Evolutionary conservation across 805 yeast genomes (phyloP), one percentile per base, ranked within the genome.

Genomic region (baker's yeast (Saccharomyces cerevisiae)): DNA sequence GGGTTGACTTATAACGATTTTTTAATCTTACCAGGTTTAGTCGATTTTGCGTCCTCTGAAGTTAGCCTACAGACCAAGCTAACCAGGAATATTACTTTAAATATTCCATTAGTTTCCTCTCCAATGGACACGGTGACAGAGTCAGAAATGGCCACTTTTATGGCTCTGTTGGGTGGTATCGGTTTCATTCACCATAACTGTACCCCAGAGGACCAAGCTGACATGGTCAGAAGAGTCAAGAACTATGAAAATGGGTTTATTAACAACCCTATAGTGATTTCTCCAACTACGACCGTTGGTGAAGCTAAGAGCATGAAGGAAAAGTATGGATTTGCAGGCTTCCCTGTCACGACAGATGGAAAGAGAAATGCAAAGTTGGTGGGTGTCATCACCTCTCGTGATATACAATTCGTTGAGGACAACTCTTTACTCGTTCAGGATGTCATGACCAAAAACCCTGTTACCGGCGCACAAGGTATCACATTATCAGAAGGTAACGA

Each of bases 71-170:
- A 91, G 63, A 80, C 96, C 60, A 87, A 81, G 73, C 78, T 94
- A 73, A 92, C 99, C 69, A 87, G 27, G 27, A 26, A 26, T 26
- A 26, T 26, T 5, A 26, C 27, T 26, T 26, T 26, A 26, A 26
- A 26, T 78, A 78, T 96, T 49, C 99, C 99, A 55, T 89, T 94
- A 62, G 91, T 94, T 57, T 92, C 98, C 21, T 89, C 97, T 67
- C 99, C 99, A 64, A 94, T 94, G 99, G 99, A 94, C 76, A 94
- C 99, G 50, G 99, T 94, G 62, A 94, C 99, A 55, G 99, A 94
- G 79, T 76, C 90, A 59, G 88, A 85, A 58, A 94, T 94, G 99
- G 99, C 99, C 61, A 92, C 94, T 65, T 84, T 90, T 76, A 91
- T 94, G 97, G 97, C 99, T 63, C 81, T 94, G 62, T 81, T 91